phyloP scores from a whole-genome alignment of 805 yeast genomes.

The Ogataea methanolica region DNA sequence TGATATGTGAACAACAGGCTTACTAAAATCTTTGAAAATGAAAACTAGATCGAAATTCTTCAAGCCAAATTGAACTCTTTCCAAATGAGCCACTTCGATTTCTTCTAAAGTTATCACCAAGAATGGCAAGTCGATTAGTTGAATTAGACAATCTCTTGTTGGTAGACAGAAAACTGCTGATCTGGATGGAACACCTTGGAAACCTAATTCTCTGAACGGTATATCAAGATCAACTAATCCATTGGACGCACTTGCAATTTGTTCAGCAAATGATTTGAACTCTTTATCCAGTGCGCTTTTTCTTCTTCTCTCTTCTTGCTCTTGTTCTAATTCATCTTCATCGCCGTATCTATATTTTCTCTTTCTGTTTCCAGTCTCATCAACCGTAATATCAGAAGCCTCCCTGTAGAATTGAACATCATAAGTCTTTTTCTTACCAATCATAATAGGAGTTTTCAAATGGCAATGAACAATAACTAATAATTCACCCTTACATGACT shows the following conservation, averaged over 20 bases:
- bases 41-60: slow-evolving; percentile 97
- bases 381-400: slow-evolving; percentile 93
- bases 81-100: slow-evolving; percentile 90
- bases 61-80: slow-evolving; percentile 95
- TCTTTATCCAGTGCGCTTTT: slow-evolving; percentile 88
- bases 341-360: slow-evolving; percentile 89
- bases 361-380: slow-evolving; percentile 93
- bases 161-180: slow-evolving; percentile 95
- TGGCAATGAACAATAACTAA: slow-evolving; percentile 91
- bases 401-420: slow-evolving; percentile 96
- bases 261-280: slow-evolving; percentile 83
- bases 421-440: slow-evolving; percentile 92
- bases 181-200: slow-evolving; percentile 95
- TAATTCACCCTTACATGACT: slow-evolving; percentile 92
- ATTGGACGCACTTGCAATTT: slow-evolving; percentile 81
- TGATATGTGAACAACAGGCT: slow-evolving; percentile 87
- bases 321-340: slow-evolving; percentile 97
- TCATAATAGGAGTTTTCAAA: slow-evolving; percentile 86
- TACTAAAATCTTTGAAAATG: slow-evolving; percentile 84
- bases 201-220: slow-evolving; percentile 94
- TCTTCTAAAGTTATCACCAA: slow-evolving; percentile 87
- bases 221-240: slow-evolving; percentile 85
- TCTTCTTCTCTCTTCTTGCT: slow-evolving; percentile 94
- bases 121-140: slow-evolving; percentile 92
- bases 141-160: slow-evolving; percentile 93